Base-by-base conservation (phyloP, 129 eudicot species). In the Escallonia herrerae region DNA sequence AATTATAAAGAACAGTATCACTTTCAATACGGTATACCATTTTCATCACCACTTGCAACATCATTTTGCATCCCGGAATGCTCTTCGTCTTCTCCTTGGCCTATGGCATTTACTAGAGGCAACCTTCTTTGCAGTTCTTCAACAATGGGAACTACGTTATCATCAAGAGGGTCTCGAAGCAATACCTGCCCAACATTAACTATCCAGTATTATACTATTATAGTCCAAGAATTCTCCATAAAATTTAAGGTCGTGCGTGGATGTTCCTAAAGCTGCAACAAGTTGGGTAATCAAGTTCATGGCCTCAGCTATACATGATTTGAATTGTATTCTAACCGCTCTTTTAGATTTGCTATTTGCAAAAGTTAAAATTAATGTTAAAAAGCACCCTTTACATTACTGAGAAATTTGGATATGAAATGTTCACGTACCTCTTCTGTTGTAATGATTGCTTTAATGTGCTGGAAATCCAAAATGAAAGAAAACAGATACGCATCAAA, bases 381-480 rank as follows among this genome's bases (percentile, higher is more conserved):
- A 22, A 22, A 22, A 22, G 33, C 33, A 22, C 33, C 33, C 33
- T 22, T 22, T 22, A 22, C 33, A 22, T 22, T 22, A 22, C 33
- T 22, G 33, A 22, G 33, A 22, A 22, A 22, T 22, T 22, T 22
- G 33, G 33, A 22, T 22, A 22, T 22, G 33, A 22, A 22, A 22
- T 22, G 1, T 22, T 22, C 33, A 22, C 33, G 11, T 80, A 94
- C 99, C 99, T 89, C 97, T 44, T 89, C 95, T 43, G 90, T 77
- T 8, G 99, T 94, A 61, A 94, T 83, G 13, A 94, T 89, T 40
- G 99, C 97, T 74, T 89, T 94, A 76, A 94, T 94, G 71, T 94
- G 99, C 99, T 93, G 87, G 74, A 73, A 79, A 15, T 4, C 40
- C 42, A 64, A 55, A 74, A 68, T 15, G 41, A 37, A 75, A 45